A percentile compares a stretch with the other conserved stretches of the same genome.
These are phyloP conservation scores for Termitomyces sp. DNA, from an alignment of 768 basidiomycete species.

Conservation along the genomic window DNA sequence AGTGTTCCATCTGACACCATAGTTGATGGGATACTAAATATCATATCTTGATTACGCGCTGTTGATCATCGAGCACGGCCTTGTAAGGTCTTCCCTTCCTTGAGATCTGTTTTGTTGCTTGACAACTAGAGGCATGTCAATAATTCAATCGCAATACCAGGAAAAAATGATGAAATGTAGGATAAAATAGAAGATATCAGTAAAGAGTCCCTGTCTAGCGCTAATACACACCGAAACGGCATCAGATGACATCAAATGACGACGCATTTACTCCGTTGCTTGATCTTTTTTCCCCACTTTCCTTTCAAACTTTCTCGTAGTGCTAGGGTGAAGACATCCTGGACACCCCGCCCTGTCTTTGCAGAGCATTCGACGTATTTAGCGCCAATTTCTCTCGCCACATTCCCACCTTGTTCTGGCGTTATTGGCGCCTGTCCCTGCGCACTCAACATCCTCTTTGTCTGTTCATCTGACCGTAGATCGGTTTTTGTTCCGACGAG, in stretches of 20 bases:
- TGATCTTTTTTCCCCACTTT: constrained; percentile 67
- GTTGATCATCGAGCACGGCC: background rate
- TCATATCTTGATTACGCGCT: background rate
- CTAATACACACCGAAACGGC: constrained; percentile 13
- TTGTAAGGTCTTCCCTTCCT: background rate
- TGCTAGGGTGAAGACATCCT: constrained; percentile 88
- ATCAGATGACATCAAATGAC: constrained; percentile 32
- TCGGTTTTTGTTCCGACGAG: constrained; percentile 94
- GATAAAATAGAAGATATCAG: constrained; percentile 13
- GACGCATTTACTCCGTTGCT: constrained; percentile 61
- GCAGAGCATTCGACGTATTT: constrained; percentile 92
- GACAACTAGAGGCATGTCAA: background rate
- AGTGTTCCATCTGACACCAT: background rate
- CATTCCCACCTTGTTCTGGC: constrained; percentile 72
- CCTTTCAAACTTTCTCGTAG: constrained; percentile 85
- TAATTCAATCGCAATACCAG: background rate
- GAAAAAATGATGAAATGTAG: background rate
- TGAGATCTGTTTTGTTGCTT: background rate
- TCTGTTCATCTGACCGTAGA: constrained; percentile 79
- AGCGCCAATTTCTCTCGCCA: constrained; percentile 91
- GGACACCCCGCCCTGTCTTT: constrained; percentile 85
- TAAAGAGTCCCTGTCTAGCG: constrained; percentile 16
- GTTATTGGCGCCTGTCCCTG: constrained; percentile 84
- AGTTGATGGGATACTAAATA: background rate
- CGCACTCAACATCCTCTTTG: constrained; percentile 82